Evolutionary conservation across 1,284 basidiomycete species (phyloP), one percentile per base, ranked within the genome.

Genomic region (Boletus mariae): DNA sequence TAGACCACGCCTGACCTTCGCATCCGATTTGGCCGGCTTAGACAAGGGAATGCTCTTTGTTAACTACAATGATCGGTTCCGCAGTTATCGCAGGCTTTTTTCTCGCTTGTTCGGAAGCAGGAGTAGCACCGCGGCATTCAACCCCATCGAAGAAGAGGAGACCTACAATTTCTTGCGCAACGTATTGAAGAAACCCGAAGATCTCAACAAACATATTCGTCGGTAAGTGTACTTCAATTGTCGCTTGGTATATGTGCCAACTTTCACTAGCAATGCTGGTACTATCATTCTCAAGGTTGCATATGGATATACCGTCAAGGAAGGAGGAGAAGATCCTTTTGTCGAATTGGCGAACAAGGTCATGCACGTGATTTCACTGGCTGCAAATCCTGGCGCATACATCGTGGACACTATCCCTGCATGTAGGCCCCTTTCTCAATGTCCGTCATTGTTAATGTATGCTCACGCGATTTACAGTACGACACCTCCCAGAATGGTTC

Each of bases 401-500:
- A 35, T 72, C 3, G 71, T 71, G 10, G 69, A 72, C 54, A 1
- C 56, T 2, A 34, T 73, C 17, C 71, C 69, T 35, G 32, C 58
- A 1, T 49, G 71, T 73, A 38, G 42, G 58, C 1, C 12, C 0
- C 2, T 20, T 2, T 17, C 9, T 20, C 1, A 34, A 20, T 29
- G 11, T 26, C 4, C 12, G 1, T 37, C 4, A 3, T 13, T 1
- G 25, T 7, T 12, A 3, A 12, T 5, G 1, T 9, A 32, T n/a
- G n/a, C 37, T 57, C 12, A 58, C 7, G 1, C 17, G 8, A 31
- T 31, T 26, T 45, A 4, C 28, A 74, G 73, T 82, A 47, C 68
- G 64, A 44, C 56, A 71, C 43, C 55, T 82, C 7, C 80, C 80
- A 0, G 72, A 74, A 53, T 80, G 78, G 79, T 52, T 80, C 6